Evolutionary conservation across 129 eudicot genomes (phyloP).

Genomic region (Flaveria bidentis): DNA sequence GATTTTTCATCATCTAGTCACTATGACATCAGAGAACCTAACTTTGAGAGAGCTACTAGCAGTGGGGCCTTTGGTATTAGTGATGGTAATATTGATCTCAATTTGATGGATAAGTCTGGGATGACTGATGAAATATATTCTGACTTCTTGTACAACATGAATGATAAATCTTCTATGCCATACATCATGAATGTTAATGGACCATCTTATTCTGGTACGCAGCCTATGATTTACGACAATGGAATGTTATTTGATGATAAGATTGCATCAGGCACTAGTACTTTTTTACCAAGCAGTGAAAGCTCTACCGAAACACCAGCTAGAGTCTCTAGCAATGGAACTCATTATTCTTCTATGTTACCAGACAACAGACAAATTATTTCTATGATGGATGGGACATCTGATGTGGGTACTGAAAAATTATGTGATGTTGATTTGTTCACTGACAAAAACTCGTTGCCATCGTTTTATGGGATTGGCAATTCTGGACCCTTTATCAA

Average conservation of each 20-base stretch:
- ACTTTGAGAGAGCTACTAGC: conserved; percentile 20
- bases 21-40: conserved; percentile 28
- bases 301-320: conserved; percentile 29
- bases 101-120: conserved; percentile 33
- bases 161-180: conserved; percentile 27
- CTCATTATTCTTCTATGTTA: conserved; percentile 16
- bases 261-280: conserved; percentile 28
- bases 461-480: conserved; percentile 26
- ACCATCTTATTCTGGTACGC: conserved; percentile 30
- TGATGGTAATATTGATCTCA: conserved; percentile 30
- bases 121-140: conserved; percentile 28
- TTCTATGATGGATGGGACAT: conserved; percentile 29
- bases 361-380: conserved; percentile 28
- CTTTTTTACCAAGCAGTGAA: conserved; percentile 25
- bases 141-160: conserved; percentile 13
- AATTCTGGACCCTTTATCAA: conserved; percentile 27
- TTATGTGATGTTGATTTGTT: conserved; percentile 30
- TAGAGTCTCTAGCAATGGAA: conserved; percentile 23
- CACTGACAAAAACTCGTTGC: conserved; percentile 26
- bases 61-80: conserved; percentile 28
- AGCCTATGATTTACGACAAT: conserved; percentile 14
- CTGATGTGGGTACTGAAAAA: conserved; percentile 27
- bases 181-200: conserved; percentile 20
- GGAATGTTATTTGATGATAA: conserved; percentile 26
- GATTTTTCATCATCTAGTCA: conserved; percentile 36